Conservation (phyloP, 495 filamentous ascomycete species). For the Rostrohypoxylon terebratum region DNA sequence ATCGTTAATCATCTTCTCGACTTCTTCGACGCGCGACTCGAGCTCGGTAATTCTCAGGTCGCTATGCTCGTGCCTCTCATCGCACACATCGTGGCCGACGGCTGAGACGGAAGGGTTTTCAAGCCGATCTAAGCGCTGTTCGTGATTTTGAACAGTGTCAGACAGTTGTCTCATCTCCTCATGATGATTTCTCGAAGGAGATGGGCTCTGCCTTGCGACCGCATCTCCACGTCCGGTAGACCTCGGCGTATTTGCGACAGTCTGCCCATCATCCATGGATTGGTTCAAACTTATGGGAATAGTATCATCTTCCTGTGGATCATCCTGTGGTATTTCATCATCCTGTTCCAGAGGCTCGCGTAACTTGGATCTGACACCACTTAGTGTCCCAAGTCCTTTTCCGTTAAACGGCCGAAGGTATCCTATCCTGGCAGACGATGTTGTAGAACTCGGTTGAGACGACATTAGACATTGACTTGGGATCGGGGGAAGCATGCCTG, state of each 20-base stretch:
- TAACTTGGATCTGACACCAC: slow-evolving; percentile 51
- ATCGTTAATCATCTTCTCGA: slow-evolving; percentile 66
- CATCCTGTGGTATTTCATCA: slow-evolving; percentile 41
- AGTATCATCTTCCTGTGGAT: slow-evolving; percentile 41
- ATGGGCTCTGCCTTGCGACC: slow-evolving; percentile 39
- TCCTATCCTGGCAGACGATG: slow-evolving; percentile 58
- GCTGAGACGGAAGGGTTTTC: slow-evolving; percentile 71
- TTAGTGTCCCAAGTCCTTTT: slow-evolving; percentile 61
- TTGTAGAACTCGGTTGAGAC: slow-evolving; percentile 60
- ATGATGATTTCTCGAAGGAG: slow-evolving; percentile 36
- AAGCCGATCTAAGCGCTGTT: slow-evolving; percentile 67
- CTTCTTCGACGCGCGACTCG: slow-evolving; percentile 69
- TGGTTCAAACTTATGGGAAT: slow-evolving; percentile 30
- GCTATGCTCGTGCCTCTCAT: slow-evolving; percentile 67
- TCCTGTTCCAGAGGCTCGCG: slow-evolving; percentile 48
- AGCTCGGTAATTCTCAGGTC: slow-evolving; percentile 71
- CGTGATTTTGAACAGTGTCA: slow-evolving; percentile 60
- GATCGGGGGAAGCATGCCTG: slow-evolving; percentile 58
- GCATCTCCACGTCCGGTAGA: slow-evolving; percentile 44
- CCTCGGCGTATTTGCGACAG: slow-evolving; percentile 46
- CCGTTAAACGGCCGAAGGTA: slow-evolving; percentile 63
- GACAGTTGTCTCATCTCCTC: slow-evolving; percentile 53
- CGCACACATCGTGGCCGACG: slow-evolving; percentile 66
- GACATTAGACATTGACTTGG: slow-evolving; percentile 64
- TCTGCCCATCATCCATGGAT: slow-evolving; percentile 41